Base-by-base conservation (phyloP, 1,284 basidiomycete genomes). In the Chondrostereum purpureum region DNA sequence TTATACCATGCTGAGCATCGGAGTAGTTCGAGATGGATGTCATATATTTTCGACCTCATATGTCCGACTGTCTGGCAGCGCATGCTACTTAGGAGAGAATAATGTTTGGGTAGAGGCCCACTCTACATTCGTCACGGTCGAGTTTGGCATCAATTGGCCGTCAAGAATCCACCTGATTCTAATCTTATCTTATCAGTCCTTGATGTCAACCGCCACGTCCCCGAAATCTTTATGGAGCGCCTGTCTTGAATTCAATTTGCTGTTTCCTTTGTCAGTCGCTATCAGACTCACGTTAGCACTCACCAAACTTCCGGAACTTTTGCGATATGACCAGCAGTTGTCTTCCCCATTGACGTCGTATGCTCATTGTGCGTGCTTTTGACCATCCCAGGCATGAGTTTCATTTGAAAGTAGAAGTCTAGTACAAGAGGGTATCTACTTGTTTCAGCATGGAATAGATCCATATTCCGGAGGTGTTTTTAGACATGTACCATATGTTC, bases 401-500 rank as follows among this genome's bases (percentile, higher is more conserved):
- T n/a, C n/a, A n/a, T n/a, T n/a, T n/a, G n/a, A n/a, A n/a, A n/a
- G n/a, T n/a, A n/a, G n/a, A n/a, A 33, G 20, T 12, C 27, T 36
- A 95, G 92, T 96, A 48, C 79, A 82, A 56, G 93, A 96, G 64
- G 92, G 92, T 2, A 72, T 92, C 6, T 91, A 83, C 62, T 73
- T 95, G 11, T 82, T 81, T 53, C 65, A 72, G 24, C 70, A 84
- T 63, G 80, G 78, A 3, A 67, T 88, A 21, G 80, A 94, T 58
- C 92, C 92, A 19, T 96, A 96, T 57, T 75, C 81, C 46, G 90
- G 89, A 39, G 88, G 89, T 1, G 67, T 81, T 10, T 91, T 93
- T 58, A 77, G 86, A 58, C 91, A 93, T 63, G 91, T 93, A 65
- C 50, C 79, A 8, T 58, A n/a, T 39, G 2, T 5, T n/a, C 4